A percentile compares a stretch with the other conserved stretches of the same genome.
These are phyloP conservation scores for Scedosporium minutisporum DNA, from an alignment of 2,329 filamentous ascomycete genomes.

Conservation along the genomic window DNA sequence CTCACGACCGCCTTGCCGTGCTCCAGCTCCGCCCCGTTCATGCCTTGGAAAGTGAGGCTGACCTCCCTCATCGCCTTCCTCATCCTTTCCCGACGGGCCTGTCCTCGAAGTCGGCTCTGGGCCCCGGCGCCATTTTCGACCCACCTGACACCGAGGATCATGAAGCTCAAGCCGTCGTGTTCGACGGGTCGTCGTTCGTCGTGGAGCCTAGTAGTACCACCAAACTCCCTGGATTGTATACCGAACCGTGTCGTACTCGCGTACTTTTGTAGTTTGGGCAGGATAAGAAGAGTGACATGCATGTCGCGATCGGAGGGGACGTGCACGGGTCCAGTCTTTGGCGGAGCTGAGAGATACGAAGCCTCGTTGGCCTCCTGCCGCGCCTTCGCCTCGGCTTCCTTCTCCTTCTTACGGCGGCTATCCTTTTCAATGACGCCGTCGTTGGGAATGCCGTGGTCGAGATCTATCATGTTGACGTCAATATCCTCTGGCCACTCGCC, in stretches of 20 bases:
- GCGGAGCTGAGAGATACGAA: conserved; percentile 42
- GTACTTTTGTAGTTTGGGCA: conserved; percentile 73
- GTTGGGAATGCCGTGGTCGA: conserved; percentile 28
- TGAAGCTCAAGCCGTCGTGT: conserved; percentile 86
- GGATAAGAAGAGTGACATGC: conserved; percentile 76
- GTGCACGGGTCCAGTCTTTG: conserved; percentile 49
- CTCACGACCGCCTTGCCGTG: conserved; percentile 14
- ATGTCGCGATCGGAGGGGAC: conserved; percentile 65
- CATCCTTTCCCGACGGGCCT: conserved; percentile 46
- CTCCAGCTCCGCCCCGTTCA: conserved; percentile 15
- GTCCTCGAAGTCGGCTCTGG: conserved; percentile 45
- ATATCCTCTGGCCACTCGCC: conserved; percentile 79
- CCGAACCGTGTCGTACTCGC: conserved; percentile 66
- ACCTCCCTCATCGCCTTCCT: conserved; percentile 45
- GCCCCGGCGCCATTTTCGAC: conserved; percentile 64
- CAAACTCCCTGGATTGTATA: conserved; percentile 73
- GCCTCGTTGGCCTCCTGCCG: conserved; percentile 19
- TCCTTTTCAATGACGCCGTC: conserved; percentile 17
- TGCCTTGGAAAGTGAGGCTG: conserved; percentile 25
- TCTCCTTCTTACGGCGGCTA: conserved; percentile 19
- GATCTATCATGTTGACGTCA: conserved; percentile 56
- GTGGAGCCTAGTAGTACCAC: conserved; percentile 35
- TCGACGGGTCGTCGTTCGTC: conserved; percentile 26
- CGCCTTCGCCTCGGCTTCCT: conserved; percentile 23
- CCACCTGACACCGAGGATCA: conserved; percentile 73